A percentile compares a stretch with the other conserved stretches of the same genome.
phyloP scores from a whole-genome alignment of 371 early-diverging fungal species.

The Batkoa obscura region DNA sequence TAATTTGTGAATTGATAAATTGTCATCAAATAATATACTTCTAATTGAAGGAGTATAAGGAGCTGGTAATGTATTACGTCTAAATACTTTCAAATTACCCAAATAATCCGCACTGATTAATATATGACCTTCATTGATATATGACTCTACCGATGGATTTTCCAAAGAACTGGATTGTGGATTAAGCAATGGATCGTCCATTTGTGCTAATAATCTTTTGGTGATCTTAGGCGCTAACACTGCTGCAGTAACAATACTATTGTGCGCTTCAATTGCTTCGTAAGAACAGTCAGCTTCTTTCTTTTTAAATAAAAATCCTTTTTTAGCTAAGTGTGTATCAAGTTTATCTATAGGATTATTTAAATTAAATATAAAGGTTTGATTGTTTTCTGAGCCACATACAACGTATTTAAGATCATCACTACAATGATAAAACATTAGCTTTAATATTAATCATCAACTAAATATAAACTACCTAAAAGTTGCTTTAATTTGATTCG shows the following conservation, averaged over 20 bases:
- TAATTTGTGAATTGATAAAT: neutral
- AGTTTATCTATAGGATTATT: neutral
- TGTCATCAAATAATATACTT: neutral
- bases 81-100: slow-evolving; percentile 43
- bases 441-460: neutral
- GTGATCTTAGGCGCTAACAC: slow-evolving; percentile 39
- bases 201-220: slow-evolving; percentile 24
- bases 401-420: slow-evolving; percentile 57
- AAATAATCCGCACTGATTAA: slow-evolving; percentile 36
- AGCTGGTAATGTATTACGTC: slow-evolving; percentile 19
- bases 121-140: slow-evolving; percentile 30
- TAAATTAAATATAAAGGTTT: slow-evolving; percentile 35
- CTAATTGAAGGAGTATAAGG: neutral
- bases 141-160: slow-evolving; percentile 8
- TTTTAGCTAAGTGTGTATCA: too few relatives aligned
- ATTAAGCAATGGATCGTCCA: slow-evolving; percentile 20
- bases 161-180: slow-evolving; percentile 9
- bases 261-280: slow-evolving; percentile 22
- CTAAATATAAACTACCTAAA: slow-evolving; percentile 23
- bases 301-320: slow-evolving; percentile 17
- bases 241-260: slow-evolving; percentile 27
- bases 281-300: slow-evolving; percentile 16
- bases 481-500: slow-evolving; percentile 46
- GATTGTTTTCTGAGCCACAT: slow-evolving; percentile 60
- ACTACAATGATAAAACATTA: slow-evolving; percentile 11